Evolutionary conservation across 2,329 filamentous ascomycete species (phyloP).

Genomic region (Aspergillus fijiensis): DNA sequence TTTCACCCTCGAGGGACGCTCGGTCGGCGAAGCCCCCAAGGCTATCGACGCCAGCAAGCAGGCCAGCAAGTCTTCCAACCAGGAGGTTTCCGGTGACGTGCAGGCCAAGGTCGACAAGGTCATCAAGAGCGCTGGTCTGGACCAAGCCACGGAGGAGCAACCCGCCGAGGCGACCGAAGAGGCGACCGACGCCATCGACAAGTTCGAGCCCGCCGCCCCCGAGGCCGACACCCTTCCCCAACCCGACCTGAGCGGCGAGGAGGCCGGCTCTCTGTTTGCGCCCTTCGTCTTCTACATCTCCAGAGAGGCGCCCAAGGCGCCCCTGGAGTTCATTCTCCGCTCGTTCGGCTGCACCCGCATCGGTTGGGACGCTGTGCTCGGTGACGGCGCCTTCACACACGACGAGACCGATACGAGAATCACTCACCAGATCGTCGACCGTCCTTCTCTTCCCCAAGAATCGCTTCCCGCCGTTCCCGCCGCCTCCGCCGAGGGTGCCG

Average conservation of each 20-base stretch:
- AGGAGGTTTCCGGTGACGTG: conserved; percentile 67
- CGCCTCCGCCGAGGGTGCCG: conserved; percentile 45
- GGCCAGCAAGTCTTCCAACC: conserved; percentile 48
- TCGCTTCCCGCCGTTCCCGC: conserved; percentile 46
- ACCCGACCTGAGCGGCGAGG: conserved; percentile 65
- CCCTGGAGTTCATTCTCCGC: conserved; percentile 88
- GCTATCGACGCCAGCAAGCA: conserved; percentile 56
- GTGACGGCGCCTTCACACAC: conserved; percentile 87
- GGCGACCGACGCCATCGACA: conserved; percentile 71
- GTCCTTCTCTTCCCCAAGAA: conserved; percentile 68
- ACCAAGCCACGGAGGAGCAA: conserved; percentile 45
- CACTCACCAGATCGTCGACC: conserved; percentile 94
- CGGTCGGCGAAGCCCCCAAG: conserved; percentile 50
- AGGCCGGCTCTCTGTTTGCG: conserved; percentile 75
- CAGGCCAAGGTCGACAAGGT: conserved; percentile 65
- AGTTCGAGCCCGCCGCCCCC: conserved; percentile 80
- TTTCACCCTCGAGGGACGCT: conserved; percentile 81
- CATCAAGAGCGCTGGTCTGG: conserved; percentile 41
- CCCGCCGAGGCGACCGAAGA: conserved; percentile 50
- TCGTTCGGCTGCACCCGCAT: conserved; percentile 94
- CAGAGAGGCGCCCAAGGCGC: conserved; percentile 84
- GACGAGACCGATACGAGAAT: conserved; percentile 85
- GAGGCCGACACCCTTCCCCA: conserved; percentile 85
- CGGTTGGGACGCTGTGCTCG: conserved; percentile 88
- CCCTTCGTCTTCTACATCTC: conserved; percentile 91